phyloP scores from a whole-genome alignment of 2,329 filamentous ascomycete species.

The Boeremia exigua region DNA sequence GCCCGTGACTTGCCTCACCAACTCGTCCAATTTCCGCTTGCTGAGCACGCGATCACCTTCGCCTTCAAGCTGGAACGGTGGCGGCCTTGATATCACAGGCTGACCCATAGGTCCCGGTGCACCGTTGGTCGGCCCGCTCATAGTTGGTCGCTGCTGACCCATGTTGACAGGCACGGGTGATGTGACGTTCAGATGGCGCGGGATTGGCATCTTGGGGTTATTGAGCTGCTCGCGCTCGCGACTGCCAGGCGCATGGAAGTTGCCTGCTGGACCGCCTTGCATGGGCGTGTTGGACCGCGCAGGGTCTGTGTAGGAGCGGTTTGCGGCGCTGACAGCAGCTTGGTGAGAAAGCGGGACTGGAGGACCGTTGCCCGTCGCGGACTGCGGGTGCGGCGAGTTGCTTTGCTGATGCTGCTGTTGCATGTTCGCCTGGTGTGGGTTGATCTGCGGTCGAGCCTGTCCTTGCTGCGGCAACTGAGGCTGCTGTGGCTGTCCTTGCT shows the following conservation, averaged over 20 bases:
- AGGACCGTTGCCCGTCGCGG: constrained; percentile 41
- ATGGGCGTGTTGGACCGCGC: constrained; percentile 45
- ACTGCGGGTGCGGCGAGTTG: constrained; percentile 48
- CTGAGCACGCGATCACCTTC: constrained; percentile 93
- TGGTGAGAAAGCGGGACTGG: constrained; percentile 52
- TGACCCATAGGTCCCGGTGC: constrained; percentile 85
- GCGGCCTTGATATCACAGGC: constrained; percentile 81
- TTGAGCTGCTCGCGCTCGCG: constrained; percentile 48
- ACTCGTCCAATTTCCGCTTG: constrained; percentile 96
- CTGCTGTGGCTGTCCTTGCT: constrained; percentile 38
- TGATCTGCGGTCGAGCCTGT: constrained; percentile 45
- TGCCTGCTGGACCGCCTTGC: constrained; percentile 38
- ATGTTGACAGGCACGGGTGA: constrained; percentile 77
- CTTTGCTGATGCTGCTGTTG: constrained; percentile 43
- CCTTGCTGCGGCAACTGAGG: constrained; percentile 37
- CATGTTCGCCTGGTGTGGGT: constrained; percentile 44
- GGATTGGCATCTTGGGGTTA: constrained; percentile 78
- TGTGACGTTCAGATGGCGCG: constrained; percentile 76
- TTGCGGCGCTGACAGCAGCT: constrained; percentile 52
- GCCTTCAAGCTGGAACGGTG: constrained; percentile 84
- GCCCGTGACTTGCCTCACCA: constrained; percentile 92
- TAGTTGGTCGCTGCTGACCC: constrained; percentile 77
- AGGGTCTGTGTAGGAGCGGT: constrained; percentile 46
- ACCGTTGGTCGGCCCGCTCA: constrained; percentile 76
- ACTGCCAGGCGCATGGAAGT: constrained; percentile 41